A percentile compares a stretch with the other conserved stretches of the same genome.
phyloP scores from a whole-genome alignment of 306 rosid species.

The Vigna trinervia region DNA sequence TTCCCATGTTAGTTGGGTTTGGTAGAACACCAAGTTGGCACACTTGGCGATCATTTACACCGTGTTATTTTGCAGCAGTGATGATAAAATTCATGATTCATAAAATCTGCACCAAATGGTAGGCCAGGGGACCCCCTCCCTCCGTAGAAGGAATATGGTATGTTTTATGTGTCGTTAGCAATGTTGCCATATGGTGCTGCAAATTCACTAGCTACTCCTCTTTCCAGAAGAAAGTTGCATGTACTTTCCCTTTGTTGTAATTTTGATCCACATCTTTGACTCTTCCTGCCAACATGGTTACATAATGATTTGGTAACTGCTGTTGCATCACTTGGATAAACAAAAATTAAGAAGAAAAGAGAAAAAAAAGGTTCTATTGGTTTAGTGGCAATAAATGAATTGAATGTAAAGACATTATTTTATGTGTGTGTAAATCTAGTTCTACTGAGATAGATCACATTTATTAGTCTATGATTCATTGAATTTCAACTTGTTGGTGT shows the following conservation, averaged over 20 bases:
- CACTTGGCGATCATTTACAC: background rate
- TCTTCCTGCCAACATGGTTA: background rate
- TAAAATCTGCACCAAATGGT: constrained; percentile 7
- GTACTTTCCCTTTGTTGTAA: background rate
- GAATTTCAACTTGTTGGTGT: background rate
- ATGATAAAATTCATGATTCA: constrained; percentile 13
- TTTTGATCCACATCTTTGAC: background rate
- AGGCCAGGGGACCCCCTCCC: constrained; percentile 28
- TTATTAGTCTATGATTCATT: background rate
- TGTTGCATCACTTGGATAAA: background rate
- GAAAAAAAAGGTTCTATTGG: background rate
- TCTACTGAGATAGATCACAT: background rate
- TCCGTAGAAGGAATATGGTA: constrained; percentile 24
- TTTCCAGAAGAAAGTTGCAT: constrained; percentile 19
- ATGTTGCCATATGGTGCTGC: constrained; percentile 20
- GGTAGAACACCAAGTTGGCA: constrained; percentile 3
- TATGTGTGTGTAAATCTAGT: background rate
- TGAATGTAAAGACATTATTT: background rate
- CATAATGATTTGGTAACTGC: constrained; percentile 6
- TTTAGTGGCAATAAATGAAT: background rate
- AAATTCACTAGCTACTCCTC: background rate
- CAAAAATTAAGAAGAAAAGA: background rate
- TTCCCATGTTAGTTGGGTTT: constrained; percentile 3
- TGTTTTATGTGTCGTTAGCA: constrained; percentile 44
- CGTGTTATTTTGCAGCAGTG: background rate